A percentile compares a stretch with the other conserved stretches of the same genome.
Evolutionary conservation across 306 rosid species (phyloP).

Genomic region (Chamaecrista fasciculata): DNA sequence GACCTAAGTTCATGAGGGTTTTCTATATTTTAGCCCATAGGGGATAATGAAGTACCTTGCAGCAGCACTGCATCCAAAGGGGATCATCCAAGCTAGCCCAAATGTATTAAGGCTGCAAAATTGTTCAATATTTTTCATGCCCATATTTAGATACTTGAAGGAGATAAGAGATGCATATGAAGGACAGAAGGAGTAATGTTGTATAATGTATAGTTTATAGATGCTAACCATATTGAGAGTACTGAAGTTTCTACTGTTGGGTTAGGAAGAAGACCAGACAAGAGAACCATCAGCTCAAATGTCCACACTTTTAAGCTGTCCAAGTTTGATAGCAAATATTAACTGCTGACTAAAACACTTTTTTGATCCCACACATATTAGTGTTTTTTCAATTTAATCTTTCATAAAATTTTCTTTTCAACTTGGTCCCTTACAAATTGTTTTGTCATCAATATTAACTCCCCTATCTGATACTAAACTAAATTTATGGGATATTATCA

Average conservation of each 20-base stretch:
- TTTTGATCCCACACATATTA: too few species aligned
- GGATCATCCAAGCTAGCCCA: constrained; percentile 65
- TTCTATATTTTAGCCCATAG: too few species aligned
- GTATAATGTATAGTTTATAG: background rate
- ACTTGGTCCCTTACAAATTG: too few species aligned
- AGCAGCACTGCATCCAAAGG: constrained; percentile 52
- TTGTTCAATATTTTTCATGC: background rate
- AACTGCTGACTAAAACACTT: too few species aligned
- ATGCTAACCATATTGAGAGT: constrained; percentile 52
- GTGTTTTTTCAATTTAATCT: too few species aligned
- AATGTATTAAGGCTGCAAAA: constrained; percentile 60
- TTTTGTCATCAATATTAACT: too few species aligned
- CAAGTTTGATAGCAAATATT: background rate
- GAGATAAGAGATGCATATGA: background rate
- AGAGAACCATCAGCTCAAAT: constrained; percentile 55
- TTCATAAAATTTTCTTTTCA: too few species aligned
- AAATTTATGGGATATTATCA: too few species aligned
- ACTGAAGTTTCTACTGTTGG: constrained; percentile 63
- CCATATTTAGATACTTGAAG: background rate
- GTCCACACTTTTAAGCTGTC: constrained; percentile 69
- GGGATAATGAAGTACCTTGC: constrained; percentile 11
- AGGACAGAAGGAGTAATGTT: background rate
- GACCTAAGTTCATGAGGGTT: too few species aligned
- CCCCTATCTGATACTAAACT: too few species aligned
- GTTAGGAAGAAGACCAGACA: constrained; percentile 66